Evolutionary conservation across 164 flowering plant species (phyloP), one percentile per base, ranked within the genome.

Genomic region (Akebia trifoliata): DNA sequence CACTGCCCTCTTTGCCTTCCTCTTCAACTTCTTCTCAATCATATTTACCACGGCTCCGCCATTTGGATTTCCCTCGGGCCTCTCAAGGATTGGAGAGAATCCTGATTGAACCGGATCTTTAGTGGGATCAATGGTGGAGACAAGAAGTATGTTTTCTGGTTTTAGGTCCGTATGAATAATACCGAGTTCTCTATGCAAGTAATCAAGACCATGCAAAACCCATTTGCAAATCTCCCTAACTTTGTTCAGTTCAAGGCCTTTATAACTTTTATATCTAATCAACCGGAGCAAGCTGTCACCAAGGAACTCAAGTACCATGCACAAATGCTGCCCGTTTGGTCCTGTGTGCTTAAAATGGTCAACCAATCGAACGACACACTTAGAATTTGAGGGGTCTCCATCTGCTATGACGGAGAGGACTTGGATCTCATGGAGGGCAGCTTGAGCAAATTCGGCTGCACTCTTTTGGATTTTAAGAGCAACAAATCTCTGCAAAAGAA

Each of bases 381-480:
- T 85, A 34, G 79, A 70, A 71, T 81, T 74, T 1, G 82, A 70
- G 10, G 89, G 80, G 53, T 87, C 96, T 36, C 90, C 86, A 37
- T 78, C 58, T 12, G 95, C 76, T 62, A 89, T 61, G 15, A 84
- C 83, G 22, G 86, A 78, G 47, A 92, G 85, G 18, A 92, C 34
- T 59, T 89, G 82, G 46, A 92, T 85, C 82, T 92, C 98, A 58
- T 92, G 96, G 37, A 79, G 70, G 0, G 98, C 98, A 48, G 98
- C 86, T 63, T 82, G 79, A 65, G 84, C 85, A 59, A 92, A 92
- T 52, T 92, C 86, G 17, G 83, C 80, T 4, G 93, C 93, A 68
- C 98, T 92, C 74, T 84, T 92, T 73, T 82, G 87, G 69, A 92
- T 87, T 76, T 92, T 92, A 45, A 89, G 82, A 52, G 98, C 95